phyloP scores from a whole-genome alignment of 257 asterid species.

The Fraxinus pennsylvanica region DNA sequence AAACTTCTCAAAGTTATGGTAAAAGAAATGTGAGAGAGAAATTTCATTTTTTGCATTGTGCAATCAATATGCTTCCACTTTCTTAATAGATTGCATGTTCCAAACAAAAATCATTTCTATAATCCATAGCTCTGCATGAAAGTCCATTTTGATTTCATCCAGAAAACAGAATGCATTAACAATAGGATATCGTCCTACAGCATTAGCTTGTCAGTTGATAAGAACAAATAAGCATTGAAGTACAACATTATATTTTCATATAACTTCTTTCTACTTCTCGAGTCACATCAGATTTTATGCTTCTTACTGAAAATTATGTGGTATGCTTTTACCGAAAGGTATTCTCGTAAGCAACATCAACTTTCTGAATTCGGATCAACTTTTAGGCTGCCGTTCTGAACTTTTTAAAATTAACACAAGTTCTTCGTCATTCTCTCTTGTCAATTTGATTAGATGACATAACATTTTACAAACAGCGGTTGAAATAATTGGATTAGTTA shows the following conservation, averaged over 20 bases:
- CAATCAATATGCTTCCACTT: neutral
- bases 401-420: neutral
- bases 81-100: neutral
- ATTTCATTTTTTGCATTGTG: neutral
- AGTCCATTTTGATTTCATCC: neutral
- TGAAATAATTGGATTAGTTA: neutral
- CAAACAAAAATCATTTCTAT: neutral
- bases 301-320: neutral
- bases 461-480: neutral
- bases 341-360: neutral
- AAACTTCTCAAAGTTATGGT: neutral
- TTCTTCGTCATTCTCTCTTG: neutral
- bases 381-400: neutral
- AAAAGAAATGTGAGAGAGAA: neutral
- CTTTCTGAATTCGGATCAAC: neutral
- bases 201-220: constrained; percentile 4
- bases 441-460: neutral
- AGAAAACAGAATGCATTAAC: neutral
- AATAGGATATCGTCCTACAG: constrained; percentile 3
- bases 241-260: neutral
- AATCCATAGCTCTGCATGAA: neutral
- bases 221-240: neutral
- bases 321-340: neutral
- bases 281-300: neutral
- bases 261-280: neutral